These are phyloP conservation scores for Mucor velutinosus DNA, from an alignment of 371 early-diverging fungal genomes.

Conservation along the genomic window DNA sequence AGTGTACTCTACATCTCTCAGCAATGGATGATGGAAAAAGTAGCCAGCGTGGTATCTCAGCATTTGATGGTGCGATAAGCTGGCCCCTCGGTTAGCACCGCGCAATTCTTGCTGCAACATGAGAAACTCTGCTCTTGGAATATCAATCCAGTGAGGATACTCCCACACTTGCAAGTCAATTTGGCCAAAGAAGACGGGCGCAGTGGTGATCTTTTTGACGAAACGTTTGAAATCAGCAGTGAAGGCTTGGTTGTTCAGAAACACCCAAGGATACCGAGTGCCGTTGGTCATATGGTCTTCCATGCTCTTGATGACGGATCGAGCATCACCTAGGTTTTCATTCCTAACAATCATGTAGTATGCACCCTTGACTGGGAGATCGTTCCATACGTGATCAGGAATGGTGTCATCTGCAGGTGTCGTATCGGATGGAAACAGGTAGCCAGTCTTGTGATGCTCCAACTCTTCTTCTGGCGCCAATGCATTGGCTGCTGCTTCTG, in stretches of 20 bases:
- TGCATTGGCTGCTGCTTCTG: neutral
- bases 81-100: conserved; percentile 23
- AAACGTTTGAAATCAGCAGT: conserved; percentile 35
- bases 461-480: neutral
- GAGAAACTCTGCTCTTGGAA: conserved; percentile 20
- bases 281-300: conserved; percentile 53
- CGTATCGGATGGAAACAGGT: neutral
- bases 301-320: conserved; percentile 42
- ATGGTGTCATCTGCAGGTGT: conserved; percentile 11
- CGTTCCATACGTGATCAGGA: conserved; percentile 20
- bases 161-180: conserved; percentile 47
- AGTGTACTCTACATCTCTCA: conserved; percentile 83
- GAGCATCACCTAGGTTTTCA: conserved; percentile 34
- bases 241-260: conserved; percentile 44
- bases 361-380: conserved; percentile 39
- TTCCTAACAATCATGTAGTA: conserved; percentile 45
- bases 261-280: conserved; percentile 50
- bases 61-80: conserved; percentile 23
- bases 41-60: conserved; percentile 82
- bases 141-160: conserved; percentile 47
- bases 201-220: conserved; percentile 24
- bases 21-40: conserved; percentile 81
- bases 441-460: conserved; percentile 8
- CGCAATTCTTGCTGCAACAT: conserved; percentile 21
- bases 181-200: conserved; percentile 43